Evolutionary conservation across 202 grass and related monocot species (phyloP).

Genomic region (Elaeis oleifera): DNA sequence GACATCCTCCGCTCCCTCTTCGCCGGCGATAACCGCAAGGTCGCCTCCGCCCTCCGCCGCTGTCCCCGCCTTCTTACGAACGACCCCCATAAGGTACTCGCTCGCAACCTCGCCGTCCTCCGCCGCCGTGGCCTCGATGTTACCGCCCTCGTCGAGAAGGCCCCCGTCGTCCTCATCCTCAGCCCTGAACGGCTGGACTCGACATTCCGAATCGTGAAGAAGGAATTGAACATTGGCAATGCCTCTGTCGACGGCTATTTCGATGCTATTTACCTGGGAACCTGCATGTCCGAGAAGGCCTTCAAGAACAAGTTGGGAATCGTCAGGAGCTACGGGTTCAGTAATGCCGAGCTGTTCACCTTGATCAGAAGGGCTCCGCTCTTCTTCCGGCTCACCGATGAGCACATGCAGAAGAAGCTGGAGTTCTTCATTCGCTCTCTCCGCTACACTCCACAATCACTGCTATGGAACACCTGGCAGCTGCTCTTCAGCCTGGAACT

Average conservation of each 20-base stretch:
- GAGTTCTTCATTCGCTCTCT: constrained; percentile 2
- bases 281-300: background rate
- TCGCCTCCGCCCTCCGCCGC: background rate
- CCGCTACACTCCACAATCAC: background rate
- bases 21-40: background rate
- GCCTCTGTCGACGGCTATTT: background rate
- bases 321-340: too few species aligned
- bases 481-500: constrained; percentile 2
- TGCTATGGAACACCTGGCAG: background rate
- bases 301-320: too few species aligned
- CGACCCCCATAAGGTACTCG: background rate
- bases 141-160: background rate
- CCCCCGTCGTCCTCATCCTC: too few species aligned
- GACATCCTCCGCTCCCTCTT: constrained; percentile 2
- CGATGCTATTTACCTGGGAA: background rate
- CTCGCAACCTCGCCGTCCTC: constrained; percentile 5
- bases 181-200: background rate
- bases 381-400: too few species aligned
- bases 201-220: background rate
- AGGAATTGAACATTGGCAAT: background rate
- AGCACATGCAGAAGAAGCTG: background rate
- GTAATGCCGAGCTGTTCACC: too few species aligned
- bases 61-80: background rate
- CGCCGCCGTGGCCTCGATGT: background rate
- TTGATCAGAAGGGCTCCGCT: too few species aligned